A percentile compares a stretch with the other conserved stretches of the same genome.
Evolutionary conservation across 2,329 filamentous ascomycete genomes (phyloP).

Genomic region (Chrysosporium queenslandicum): DNA sequence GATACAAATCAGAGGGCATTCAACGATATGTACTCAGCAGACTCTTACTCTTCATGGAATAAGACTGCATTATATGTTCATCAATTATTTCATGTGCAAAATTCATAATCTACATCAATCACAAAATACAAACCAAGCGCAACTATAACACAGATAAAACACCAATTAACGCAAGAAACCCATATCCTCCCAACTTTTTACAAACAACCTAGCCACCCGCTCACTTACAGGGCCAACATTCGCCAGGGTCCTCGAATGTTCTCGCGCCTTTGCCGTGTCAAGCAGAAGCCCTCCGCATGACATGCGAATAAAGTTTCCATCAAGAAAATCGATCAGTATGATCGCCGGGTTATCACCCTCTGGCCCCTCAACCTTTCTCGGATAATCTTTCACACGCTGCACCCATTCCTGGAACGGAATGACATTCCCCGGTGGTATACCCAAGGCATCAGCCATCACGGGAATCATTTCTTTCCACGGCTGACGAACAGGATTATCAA

Average conservation of each 20-base stretch:
- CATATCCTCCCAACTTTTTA: constrained; percentile 29
- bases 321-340: constrained; percentile 26
- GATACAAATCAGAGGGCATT: too few species aligned
- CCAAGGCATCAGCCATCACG: constrained; percentile 28
- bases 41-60: too few species aligned
- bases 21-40: too few species aligned
- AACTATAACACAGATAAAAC: background rate
- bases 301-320: constrained; percentile 35
- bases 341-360: constrained; percentile 25
- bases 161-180: constrained; percentile 19
- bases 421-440: constrained; percentile 23
- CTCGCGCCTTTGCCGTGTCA: constrained; percentile 26
- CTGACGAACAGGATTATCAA: constrained; percentile 39
- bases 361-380: constrained; percentile 5
- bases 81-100: too few species aligned
- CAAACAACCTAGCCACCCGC: constrained; percentile 27
- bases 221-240: constrained; percentile 26
- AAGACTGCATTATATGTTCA: too few species aligned
- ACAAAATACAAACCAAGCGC: too few species aligned
- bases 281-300: constrained; percentile 38
- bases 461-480: constrained; percentile 32
- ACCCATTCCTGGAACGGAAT: constrained; percentile 38
- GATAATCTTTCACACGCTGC: constrained; percentile 24
- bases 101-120: too few species aligned
- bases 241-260: constrained; percentile 33